Conservation (phyloP, 2,329 filamentous ascomycete species). For the Cadophora sp. region DNA sequence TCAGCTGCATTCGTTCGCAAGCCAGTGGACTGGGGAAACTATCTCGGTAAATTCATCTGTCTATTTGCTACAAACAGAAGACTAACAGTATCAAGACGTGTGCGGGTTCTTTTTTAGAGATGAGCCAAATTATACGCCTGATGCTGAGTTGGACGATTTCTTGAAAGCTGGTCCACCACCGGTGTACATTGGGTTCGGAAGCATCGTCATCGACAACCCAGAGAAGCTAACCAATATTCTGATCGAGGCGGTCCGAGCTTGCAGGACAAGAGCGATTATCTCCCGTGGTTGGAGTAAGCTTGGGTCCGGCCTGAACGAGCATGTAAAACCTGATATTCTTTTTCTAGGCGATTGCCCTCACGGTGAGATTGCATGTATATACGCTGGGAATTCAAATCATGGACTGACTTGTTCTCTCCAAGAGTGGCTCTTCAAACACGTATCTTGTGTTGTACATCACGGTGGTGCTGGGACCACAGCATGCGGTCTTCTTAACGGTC, state of each 20-base stretch:
- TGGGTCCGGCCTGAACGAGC: constrained; percentile 46
- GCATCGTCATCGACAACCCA: constrained; percentile 60
- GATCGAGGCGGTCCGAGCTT: constrained; percentile 53
- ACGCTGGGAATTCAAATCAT: too few relatives aligned
- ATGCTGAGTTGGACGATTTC: constrained; percentile 51
- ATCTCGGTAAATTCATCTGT: constrained; percentile 21
- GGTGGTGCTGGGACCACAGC: too few relatives aligned
- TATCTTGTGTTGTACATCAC: too few relatives aligned
- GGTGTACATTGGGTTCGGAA: constrained; percentile 63
- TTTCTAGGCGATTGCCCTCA: constrained; percentile 59
- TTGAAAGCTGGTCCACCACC: constrained; percentile 55
- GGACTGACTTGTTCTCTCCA: background rate
- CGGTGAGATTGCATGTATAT: constrained; percentile 44
- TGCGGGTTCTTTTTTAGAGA: constrained; percentile 55
- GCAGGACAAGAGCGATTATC: constrained; percentile 59
- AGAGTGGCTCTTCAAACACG: too few relatives aligned
- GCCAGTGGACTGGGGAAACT: constrained; percentile 28
- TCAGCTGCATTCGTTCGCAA: constrained; percentile 31
- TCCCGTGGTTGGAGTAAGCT: constrained; percentile 61
- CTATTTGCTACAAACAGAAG: too few relatives aligned
- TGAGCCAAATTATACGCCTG: constrained; percentile 48
- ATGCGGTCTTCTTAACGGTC: too few relatives aligned
- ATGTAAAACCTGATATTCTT: constrained; percentile 47
- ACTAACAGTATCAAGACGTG: constrained; percentile 36
- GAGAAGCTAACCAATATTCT: constrained; percentile 52